These are phyloP conservation scores for Chlorella ohadii DNA, from an alignment of 139 green algal genomes.

Conservation along the genomic window DNA sequence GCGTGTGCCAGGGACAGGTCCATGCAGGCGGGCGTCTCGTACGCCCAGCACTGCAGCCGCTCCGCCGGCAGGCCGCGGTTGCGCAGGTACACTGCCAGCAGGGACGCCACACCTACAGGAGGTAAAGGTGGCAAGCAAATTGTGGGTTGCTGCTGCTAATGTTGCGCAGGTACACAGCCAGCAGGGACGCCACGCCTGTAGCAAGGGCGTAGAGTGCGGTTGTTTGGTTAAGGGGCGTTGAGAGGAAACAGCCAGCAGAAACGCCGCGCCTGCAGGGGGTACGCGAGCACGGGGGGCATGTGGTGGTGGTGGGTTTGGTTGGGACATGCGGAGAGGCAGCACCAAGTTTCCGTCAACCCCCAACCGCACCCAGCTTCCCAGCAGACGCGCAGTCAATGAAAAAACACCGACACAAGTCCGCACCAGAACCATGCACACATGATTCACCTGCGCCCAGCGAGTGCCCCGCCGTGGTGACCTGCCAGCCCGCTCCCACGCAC, in stretches of 20 bases:
- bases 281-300: too few relatives aligned
- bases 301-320: neutral
- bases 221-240: too few relatives aligned
- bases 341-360: neutral
- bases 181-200: conserved; percentile 26
- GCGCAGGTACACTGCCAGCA: conserved; percentile 23
- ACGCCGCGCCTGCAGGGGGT: too few relatives aligned
- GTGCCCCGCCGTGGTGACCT: conserved; percentile 39
- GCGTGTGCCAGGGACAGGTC: conserved; percentile 24
- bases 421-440: neutral
- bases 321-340: too few relatives aligned
- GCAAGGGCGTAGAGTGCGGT: neutral
- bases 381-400: too few relatives aligned
- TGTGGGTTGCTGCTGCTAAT: too few relatives aligned
- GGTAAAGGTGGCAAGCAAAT: too few relatives aligned
- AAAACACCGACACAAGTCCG: too few relatives aligned
- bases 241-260: too few relatives aligned
- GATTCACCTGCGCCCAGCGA: conserved; percentile 33
- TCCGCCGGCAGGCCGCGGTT: conserved; percentile 27
- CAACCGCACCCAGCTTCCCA: too few relatives aligned
- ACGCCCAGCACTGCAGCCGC: conserved; percentile 34
- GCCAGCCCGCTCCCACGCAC: neutral
- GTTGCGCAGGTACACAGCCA: too few relatives aligned
- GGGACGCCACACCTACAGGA: conserved; percentile 17
- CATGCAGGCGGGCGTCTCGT: conserved; percentile 46